These are phyloP conservation scores for Canavalia ensiformis DNA, from an alignment of 306 rosid species.

Conservation along the genomic window DNA sequence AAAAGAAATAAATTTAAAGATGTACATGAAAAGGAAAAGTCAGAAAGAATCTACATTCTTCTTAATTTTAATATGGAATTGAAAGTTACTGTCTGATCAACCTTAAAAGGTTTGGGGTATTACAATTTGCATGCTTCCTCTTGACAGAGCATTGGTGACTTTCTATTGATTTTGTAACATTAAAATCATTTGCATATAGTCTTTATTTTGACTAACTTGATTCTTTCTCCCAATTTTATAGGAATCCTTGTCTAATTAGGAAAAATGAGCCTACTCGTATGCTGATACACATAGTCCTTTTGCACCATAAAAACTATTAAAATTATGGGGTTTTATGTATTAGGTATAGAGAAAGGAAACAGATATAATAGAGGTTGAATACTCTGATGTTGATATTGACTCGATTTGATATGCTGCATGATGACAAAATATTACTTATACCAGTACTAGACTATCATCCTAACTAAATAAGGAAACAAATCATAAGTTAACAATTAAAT, in stretches of 20 bases:
- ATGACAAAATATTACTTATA: too few species aligned
- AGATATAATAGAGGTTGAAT: too few species aligned
- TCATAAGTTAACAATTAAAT: too few species aligned
- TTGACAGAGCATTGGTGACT: slow-evolving; percentile 27
- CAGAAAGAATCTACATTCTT: slow-evolving; percentile 26
- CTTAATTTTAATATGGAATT: slow-evolving; percentile 13
- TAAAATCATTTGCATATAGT: slow-evolving; percentile 13
- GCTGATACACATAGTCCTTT: background rate
- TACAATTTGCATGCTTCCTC: slow-evolving; percentile 5
- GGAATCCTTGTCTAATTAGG: slow-evolving; percentile 8
- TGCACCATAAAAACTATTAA: background rate
- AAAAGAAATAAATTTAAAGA: slow-evolving; percentile 24
- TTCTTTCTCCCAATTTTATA: slow-evolving; percentile 10
- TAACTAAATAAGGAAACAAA: too few species aligned
- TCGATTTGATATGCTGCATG: too few species aligned
- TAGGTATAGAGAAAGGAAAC: too few species aligned
- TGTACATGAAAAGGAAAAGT: slow-evolving; percentile 19
- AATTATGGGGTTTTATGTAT: too few species aligned
- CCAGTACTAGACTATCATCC: too few species aligned
- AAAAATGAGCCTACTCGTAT: slow-evolving; percentile 4
- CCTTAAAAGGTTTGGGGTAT: slow-evolving; percentile 13
- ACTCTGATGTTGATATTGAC: too few species aligned
- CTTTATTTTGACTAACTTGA: slow-evolving; percentile 13
- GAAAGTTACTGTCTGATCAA: background rate
- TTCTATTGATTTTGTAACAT: slow-evolving; percentile 11